phyloP scores from a whole-genome alignment of 139 green algal genomes.

The Asterochloris sp. region DNA sequence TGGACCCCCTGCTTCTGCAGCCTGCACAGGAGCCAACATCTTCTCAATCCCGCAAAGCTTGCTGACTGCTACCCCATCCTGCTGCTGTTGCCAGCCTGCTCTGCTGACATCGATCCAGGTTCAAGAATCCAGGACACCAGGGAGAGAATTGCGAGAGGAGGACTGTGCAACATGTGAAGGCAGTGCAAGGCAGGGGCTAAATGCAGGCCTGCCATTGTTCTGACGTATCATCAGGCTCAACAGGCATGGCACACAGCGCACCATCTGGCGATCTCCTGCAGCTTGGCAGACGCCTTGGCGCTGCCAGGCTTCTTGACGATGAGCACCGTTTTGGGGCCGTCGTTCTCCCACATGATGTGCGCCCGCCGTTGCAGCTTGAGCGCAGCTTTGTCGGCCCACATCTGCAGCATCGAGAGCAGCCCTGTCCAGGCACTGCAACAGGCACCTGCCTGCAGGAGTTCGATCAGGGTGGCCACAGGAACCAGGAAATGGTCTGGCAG shows the following conservation, averaged over 20 bases:
- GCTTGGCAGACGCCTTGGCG: slow-evolving; percentile 36
- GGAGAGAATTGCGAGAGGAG: no score
- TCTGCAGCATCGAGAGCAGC: neutral
- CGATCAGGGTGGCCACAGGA: no score
- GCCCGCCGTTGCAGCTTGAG: slow-evolving; percentile 50
- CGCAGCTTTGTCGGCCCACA: slow-evolving; percentile 29
- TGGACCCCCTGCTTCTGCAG: slow-evolving; percentile 38
- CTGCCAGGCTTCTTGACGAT: slow-evolving; percentile 79
- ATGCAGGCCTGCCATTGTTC: no score
- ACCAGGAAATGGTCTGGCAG: no score
- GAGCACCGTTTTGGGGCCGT: slow-evolving; percentile 47
- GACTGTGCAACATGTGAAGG: neutral
- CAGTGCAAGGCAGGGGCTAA: neutral
- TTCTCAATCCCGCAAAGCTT: neutral
- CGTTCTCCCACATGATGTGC: slow-evolving; percentile 51
- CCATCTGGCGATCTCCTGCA: slow-evolving; percentile 71
- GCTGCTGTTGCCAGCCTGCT: neutral
- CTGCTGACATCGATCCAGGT: neutral
- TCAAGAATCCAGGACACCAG: no score
- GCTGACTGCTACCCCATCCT: neutral
- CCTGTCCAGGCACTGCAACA: neutral
- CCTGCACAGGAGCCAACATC: slow-evolving; percentile 18
- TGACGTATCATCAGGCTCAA: neutral
- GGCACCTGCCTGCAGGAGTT: neutral
- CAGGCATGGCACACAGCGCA: neutral